A percentile compares a stretch with the other conserved stretches of the same genome.
phyloP scores from a whole-genome alignment of 768 basidiomycete genomes.

The Auriculariales sp. region DNA sequence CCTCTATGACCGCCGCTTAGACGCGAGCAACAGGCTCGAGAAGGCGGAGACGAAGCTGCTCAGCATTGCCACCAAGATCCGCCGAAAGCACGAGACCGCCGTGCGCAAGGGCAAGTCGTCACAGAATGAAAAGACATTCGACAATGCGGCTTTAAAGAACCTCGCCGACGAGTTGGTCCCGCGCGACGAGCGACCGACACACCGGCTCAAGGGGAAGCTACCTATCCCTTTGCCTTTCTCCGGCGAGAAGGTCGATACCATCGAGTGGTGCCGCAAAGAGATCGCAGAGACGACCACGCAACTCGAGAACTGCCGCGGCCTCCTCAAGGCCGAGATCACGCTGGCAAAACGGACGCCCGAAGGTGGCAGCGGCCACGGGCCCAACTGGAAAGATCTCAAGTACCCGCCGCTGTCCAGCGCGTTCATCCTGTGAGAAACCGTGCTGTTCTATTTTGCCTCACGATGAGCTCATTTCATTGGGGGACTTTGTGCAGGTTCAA shows the following conservation, averaged over 20 bases:
- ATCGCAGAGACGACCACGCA: conserved; percentile 40
- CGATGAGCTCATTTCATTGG: no score
- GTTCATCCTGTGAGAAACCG: conserved; percentile 78
- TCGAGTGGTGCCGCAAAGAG: conserved; percentile 76
- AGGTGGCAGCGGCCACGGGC: conserved; percentile 9
- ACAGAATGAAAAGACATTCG: conserved; percentile 14
- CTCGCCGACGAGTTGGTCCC: conserved; percentile 49
- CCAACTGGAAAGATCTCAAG: conserved; percentile 13
- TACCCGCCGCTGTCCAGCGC: conserved; percentile 56
- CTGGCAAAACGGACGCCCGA: conserved; percentile 21
- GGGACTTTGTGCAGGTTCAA: no score
- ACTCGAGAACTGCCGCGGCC: conserved; percentile 35
- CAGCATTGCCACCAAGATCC: conserved; percentile 60
- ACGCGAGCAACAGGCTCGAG: conserved; percentile 70
- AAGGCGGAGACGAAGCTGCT: conserved; percentile 69
- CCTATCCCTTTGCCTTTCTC: conserved; percentile 47
- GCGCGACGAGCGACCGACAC: conserved; percentile 57
- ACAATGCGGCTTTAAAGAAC: conserved; percentile 17
- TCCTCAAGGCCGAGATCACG: conserved; percentile 9
- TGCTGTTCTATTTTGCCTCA: no score
- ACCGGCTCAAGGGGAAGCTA: conserved; percentile 43
- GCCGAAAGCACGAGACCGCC: conserved; percentile 36
- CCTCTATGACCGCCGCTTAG: conserved; percentile 58
- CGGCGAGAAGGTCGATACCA: conserved; percentile 85
- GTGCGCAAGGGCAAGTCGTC: conserved; percentile 19